Percentiles rank a stretch among this genome's conserved stretches.
Conservation (phyloP, 2,329 filamentous ascomycete species). For the Cryphonectria radicalis region DNA sequence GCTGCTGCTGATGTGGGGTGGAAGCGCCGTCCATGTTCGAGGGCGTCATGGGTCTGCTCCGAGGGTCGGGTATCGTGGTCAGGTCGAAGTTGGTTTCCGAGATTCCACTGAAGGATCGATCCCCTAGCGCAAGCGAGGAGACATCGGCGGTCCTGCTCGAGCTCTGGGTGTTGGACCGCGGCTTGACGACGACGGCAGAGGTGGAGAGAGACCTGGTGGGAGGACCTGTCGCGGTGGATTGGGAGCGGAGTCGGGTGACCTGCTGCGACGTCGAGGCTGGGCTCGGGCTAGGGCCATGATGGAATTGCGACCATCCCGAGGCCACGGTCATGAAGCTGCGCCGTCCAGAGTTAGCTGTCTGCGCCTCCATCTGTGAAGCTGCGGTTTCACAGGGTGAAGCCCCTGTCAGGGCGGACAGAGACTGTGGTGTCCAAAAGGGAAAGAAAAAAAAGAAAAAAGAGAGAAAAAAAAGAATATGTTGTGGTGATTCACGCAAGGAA, state of each 20-base stretch:
- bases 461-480: neutral
- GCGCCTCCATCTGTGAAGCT: conserved; percentile 24
- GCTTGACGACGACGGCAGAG: conserved; percentile 43
- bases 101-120: conserved; percentile 41
- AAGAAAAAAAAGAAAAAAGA: neutral
- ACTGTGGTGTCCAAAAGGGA: neutral
- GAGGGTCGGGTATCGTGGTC: conserved; percentile 71
- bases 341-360: conserved; percentile 27
- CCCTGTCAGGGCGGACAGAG: neutral
- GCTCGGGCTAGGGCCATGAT: conserved; percentile 41
- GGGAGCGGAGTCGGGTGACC: conserved; percentile 55
- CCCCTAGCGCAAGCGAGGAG: conserved; percentile 32
- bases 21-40: conserved; percentile 41
- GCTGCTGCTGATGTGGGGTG: conserved; percentile 47
- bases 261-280: conserved; percentile 38
- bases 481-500: neutral
- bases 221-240: conserved; percentile 55
- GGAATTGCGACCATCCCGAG: conserved; percentile 53
- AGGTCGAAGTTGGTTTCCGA: conserved; percentile 62
- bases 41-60: conserved; percentile 56
- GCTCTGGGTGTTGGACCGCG: conserved; percentile 44
- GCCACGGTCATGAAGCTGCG: conserved; percentile 58
- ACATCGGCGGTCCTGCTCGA: conserved; percentile 42
- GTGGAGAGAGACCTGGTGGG: conserved; percentile 42
- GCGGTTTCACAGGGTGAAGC: neutral